A percentile compares a stretch with the other conserved stretches of the same genome.
phyloP scores from a whole-genome alignment of 202 grass and related monocot genomes.

The Panicum virgatum region DNA sequence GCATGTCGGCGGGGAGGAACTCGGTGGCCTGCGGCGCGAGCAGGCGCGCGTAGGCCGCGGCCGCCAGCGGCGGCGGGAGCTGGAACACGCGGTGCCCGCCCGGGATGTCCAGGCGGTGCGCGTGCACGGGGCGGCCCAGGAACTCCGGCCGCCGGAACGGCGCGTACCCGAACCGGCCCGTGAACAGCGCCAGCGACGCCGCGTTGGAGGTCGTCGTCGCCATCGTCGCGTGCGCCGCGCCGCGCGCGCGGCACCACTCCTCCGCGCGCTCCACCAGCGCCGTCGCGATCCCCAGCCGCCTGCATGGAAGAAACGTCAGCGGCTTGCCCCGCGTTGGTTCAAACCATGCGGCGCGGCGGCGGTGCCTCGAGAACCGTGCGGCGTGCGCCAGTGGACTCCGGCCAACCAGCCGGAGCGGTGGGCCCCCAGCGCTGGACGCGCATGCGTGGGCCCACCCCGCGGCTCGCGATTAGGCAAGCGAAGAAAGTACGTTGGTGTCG shows the following conservation, averaged over 20 bases:
- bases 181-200: conserved; percentile 70
- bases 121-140: conserved; percentile 66
- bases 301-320: conserved; percentile 20
- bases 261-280: conserved; percentile 57
- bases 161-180: conserved; percentile 57
- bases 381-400: conserved; percentile 23
- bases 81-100: conserved; percentile 26
- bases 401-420: conserved; percentile 1
- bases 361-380: not conserved
- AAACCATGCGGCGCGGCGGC: not conserved
- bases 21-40: conserved; percentile 46
- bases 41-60: conserved; percentile 46
- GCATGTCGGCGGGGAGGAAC: conserved; percentile 90
- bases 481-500: not conserved
- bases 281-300: conserved; percentile 58
- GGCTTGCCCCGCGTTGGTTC: not conserved
- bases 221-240: conserved; percentile 61
- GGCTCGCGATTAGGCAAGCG: conserved; percentile 16
- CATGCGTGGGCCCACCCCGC: not conserved
- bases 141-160: conserved; percentile 61
- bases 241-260: conserved; percentile 44
- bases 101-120: conserved; percentile 35
- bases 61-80: conserved; percentile 45
- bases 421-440: not conserved
- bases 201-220: conserved; percentile 62